Conservation (phyloP, 805 yeast species). For the Yamadazyma philogaea region DNA sequence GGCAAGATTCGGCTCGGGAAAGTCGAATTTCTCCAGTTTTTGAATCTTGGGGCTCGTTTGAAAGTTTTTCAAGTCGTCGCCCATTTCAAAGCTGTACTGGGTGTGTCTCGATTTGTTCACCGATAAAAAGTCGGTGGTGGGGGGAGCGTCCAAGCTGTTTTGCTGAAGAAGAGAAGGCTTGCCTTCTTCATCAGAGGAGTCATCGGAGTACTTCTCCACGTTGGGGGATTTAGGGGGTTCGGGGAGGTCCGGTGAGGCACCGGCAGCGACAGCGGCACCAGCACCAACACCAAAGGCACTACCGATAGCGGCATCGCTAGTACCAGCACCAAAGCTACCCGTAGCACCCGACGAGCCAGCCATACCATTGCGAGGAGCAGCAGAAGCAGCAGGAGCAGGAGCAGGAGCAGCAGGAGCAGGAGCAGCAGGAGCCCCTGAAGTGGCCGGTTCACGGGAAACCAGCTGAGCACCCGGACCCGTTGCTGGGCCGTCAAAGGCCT, state of each 20-base stretch:
- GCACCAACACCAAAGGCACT: no score
- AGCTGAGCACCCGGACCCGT: no score
- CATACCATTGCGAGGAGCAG: slow-evolving; percentile 2
- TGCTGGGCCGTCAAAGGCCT: background rate
- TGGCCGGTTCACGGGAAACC: background rate
- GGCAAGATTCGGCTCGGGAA: slow-evolving; percentile 15
- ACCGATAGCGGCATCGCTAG: slow-evolving; percentile 13
- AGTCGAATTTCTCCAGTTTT: slow-evolving; percentile 14
- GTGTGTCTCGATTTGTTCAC: slow-evolving; percentile 15
- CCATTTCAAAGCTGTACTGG: slow-evolving; percentile 39
- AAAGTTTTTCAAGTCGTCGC: slow-evolving; percentile 35
- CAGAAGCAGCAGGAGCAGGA: background rate
- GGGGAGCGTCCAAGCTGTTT: slow-evolving; percentile 27
- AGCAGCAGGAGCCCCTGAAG: background rate
- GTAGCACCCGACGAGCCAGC: background rate
- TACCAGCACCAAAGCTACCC: slow-evolving; percentile 1
- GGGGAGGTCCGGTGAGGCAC: slow-evolving; percentile 1
- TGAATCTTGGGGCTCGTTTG: slow-evolving; percentile 25
- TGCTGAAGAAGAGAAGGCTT: slow-evolving; percentile 32
- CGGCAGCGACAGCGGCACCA: slow-evolving; percentile 9
- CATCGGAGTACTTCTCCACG: slow-evolving; percentile 32
- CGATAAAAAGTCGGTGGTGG: slow-evolving; percentile 7
- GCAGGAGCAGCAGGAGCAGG: background rate
- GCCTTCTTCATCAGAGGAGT: slow-evolving; percentile 27
- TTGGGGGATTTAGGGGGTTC: slow-evolving; percentile 29